A percentile compares a stretch with the other conserved stretches of the same genome.
phyloP scores from a whole-genome alignment of 176 grass and related monocot species.

The Tillandsia leiboldiana region DNA sequence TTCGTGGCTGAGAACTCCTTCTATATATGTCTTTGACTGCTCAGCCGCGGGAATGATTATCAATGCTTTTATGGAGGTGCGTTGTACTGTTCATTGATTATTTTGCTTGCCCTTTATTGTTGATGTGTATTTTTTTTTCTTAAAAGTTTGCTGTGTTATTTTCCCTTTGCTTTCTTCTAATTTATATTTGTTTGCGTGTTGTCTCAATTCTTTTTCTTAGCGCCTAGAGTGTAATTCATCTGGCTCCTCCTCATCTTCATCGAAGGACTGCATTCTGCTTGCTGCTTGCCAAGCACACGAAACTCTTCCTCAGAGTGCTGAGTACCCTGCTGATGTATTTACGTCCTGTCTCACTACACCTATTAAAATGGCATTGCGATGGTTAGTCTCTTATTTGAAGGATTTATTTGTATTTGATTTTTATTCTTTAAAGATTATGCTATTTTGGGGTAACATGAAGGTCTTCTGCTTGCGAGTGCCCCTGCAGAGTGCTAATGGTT shows the following conservation, averaged over 20 bases:
- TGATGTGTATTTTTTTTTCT: neutral
- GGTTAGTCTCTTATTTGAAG: conserved; percentile 30
- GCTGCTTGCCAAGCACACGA: conserved; percentile 90
- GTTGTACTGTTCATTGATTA: conserved; percentile 12
- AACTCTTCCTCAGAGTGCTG: conserved; percentile 87
- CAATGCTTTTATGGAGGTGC: conserved; percentile 86
- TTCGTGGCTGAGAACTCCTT: conserved; percentile 93
- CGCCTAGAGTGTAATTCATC: conserved; percentile 54
- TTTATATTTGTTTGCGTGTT: neutral
- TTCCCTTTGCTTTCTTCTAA: neutral
- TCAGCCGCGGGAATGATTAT: conserved; percentile 83
- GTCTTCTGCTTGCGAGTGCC: conserved; percentile 5
- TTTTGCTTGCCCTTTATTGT: neutral
- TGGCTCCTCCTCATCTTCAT: conserved; percentile 47
- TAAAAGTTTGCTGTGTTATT: neutral
- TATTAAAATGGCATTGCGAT: conserved; percentile 97
- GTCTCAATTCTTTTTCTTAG: conserved; percentile 30
- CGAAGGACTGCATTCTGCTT: conserved; percentile 93
- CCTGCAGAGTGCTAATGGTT: neutral
- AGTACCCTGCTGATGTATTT: conserved; percentile 96
- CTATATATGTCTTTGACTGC: conserved; percentile 98
- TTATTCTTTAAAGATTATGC: neutral
- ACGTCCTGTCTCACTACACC: conserved; percentile 91
- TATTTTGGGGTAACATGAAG: conserved; percentile 10
- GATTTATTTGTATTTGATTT: neutral